These are phyloP conservation scores for Neurospora discreta DNA, from an alignment of 495 filamentous ascomycete species.

Conservation along the genomic window DNA sequence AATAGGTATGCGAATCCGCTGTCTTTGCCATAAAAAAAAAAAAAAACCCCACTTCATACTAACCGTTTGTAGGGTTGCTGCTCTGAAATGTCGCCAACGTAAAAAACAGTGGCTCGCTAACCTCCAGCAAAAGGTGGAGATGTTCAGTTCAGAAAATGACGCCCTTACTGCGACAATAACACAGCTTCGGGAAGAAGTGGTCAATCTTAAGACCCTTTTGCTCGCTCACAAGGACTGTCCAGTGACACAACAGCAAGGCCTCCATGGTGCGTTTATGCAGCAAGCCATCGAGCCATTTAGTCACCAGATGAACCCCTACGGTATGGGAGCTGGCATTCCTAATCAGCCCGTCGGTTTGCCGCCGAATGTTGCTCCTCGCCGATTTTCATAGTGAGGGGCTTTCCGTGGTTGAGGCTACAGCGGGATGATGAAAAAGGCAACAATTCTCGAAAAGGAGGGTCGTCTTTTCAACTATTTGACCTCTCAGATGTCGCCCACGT, in stretches of 20 bases:
- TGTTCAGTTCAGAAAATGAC: constrained; percentile 87
- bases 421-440: neutral
- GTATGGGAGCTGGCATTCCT: constrained; percentile 47
- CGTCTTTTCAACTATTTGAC: neutral
- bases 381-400: constrained; percentile 33
- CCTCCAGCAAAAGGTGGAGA: constrained; percentile 86
- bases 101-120: constrained; percentile 99
- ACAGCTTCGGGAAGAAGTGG: constrained; percentile 80
- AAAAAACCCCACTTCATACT: constrained; percentile 15
- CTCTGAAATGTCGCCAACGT: constrained; percentile 90
- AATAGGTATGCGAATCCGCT: constrained; percentile 63
- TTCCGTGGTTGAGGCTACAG: neutral
- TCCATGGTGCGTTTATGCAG: constrained; percentile 58
- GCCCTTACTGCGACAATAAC: constrained; percentile 71
- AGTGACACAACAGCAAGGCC: constrained; percentile 76
- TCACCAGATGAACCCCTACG: constrained; percentile 59
- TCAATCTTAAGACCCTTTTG: constrained; percentile 86
- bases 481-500: neutral
- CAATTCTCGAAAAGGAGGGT: neutral
- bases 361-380: constrained; percentile 17
- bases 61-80: constrained; percentile 61
- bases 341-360: constrained; percentile 41
- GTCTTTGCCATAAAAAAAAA: neutral
- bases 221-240: constrained; percentile 96
- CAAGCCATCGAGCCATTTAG: constrained; percentile 37